phyloP scores from a whole-genome alignment of 2,329 filamentous ascomycete species.

The Colletotrichum tropicicola region DNA sequence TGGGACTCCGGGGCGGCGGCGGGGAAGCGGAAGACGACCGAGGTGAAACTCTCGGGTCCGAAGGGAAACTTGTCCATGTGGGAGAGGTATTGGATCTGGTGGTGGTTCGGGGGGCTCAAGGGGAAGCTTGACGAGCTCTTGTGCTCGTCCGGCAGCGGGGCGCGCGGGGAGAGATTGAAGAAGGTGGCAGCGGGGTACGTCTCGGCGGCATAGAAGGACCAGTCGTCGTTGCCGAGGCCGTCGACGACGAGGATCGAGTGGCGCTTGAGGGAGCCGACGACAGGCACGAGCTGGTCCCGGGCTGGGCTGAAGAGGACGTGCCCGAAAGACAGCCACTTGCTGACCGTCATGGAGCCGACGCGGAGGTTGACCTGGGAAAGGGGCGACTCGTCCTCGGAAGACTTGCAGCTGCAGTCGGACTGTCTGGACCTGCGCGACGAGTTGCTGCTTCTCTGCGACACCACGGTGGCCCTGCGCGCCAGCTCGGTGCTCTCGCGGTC shows the following conservation, averaged over 20 bases:
- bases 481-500: constrained; percentile 37
- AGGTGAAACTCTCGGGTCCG: constrained; percentile 77
- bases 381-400: constrained; percentile 67
- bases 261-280: constrained; percentile 59
- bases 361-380: constrained; percentile 79
- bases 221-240: constrained; percentile 86
- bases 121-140: constrained; percentile 57
- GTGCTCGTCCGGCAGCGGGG: constrained; percentile 57
- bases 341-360: constrained; percentile 84
- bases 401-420: constrained; percentile 56
- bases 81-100: constrained; percentile 75
- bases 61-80: constrained; percentile 77
- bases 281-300: constrained; percentile 72
- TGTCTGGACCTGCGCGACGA: constrained; percentile 45
- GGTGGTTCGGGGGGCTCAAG: constrained; percentile 73
- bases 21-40: constrained; percentile 82
- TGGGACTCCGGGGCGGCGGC: constrained; percentile 72
- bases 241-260: constrained; percentile 80
- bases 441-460: constrained; percentile 38
- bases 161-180: constrained; percentile 76
- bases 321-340: constrained; percentile 88
- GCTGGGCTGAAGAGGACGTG: constrained; percentile 85
- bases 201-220: constrained; percentile 86
- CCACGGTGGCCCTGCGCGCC: constrained; percentile 26
- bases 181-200: constrained; percentile 80